Conservation (phyloP, 176 grass and related monocot genomes). For the Oryza glaberrima region DNA sequence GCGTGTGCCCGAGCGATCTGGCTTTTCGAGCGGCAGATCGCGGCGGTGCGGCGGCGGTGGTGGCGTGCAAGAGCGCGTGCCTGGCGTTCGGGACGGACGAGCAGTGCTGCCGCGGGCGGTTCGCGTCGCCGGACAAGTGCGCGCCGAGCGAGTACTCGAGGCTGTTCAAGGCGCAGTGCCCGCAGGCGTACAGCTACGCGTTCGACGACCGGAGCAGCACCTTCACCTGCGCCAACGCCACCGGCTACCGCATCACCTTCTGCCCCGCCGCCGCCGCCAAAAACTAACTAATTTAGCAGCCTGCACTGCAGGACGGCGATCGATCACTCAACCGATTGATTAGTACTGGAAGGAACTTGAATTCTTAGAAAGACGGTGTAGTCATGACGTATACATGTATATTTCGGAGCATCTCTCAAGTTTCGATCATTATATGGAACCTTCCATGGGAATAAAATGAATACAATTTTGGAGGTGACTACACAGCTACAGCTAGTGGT, state of each 20-base stretch:
- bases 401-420: too few species aligned
- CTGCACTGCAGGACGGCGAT: background rate
- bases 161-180: slow-evolving; percentile 64
- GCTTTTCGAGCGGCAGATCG: background rate
- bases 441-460: too few species aligned
- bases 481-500: too few species aligned
- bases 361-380: background rate
- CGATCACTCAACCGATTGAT: background rate
- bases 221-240: slow-evolving; percentile 49
- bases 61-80: slow-evolving; percentile 67
- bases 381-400: too few species aligned
- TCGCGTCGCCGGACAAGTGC: slow-evolving; percentile 45
- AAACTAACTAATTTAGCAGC: background rate
- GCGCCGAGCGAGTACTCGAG: slow-evolving; percentile 41
- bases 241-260: slow-evolving; percentile 44
- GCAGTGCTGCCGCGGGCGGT: slow-evolving; percentile 61
- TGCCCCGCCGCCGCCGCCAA: slow-evolving; percentile 18
- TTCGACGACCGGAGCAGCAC: slow-evolving; percentile 60
- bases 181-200: slow-evolving; percentile 68
- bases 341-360: too few species aligned
- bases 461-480: too few species aligned
- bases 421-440: too few species aligned
- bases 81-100: slow-evolving; percentile 54
- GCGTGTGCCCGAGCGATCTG: slow-evolving; percentile 53
- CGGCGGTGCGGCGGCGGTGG: slow-evolving; percentile 22